Evolutionary conservation across 768 basidiomycete genomes (phyloP), one percentile per base, ranked within the genome.

Genomic region (Lepiota brunneoincarnata): DNA sequence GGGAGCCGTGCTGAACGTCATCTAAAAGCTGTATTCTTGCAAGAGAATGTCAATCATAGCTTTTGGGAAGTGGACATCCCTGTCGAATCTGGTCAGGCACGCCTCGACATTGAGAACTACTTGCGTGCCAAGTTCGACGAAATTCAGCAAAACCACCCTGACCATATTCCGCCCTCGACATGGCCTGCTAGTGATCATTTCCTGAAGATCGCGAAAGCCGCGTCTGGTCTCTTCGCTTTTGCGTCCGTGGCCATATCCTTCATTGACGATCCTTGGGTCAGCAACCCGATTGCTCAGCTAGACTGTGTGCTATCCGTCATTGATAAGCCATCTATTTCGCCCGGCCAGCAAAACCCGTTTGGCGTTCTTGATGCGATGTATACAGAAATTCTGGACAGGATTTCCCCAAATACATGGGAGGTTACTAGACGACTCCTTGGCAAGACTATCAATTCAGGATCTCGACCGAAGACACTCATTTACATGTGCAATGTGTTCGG

Each of bases 1-100:
- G 52, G 61, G 7, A 67, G 66, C 47, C 58, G 69, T 0, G 64
- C 68, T 6, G 70, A 70, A 44, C 45, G 57, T 4, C 55, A 61
- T n/a, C 59, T 70, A 6, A 35, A 39, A 4, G 41, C 51, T 1
- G 45, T 28, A 1, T 65, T 67, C 24, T 18, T 48, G 39, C 23
- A 26, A 6, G 5, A 12, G 4, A 18, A 35, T 7, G 20, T 49
- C 1, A 18, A 20, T 20, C 0, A 38, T 9, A 47, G 41, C 26
- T 49, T 47, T 9, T 17, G 38, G n/a, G 31, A 31, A 7, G 41
- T 61, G 6, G 21, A 37, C 15, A 45, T 51, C 1, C 54, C 53
- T 20, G 46, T 48, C 12, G 47, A 58, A 31, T 48, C 56, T 14
- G 20, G 37, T 2, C 42, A 56, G 11, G 56, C 59, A 1, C 52